phyloP scores from a whole-genome alignment of 202 grass and related monocot species.

The Setaria italica region DNA sequence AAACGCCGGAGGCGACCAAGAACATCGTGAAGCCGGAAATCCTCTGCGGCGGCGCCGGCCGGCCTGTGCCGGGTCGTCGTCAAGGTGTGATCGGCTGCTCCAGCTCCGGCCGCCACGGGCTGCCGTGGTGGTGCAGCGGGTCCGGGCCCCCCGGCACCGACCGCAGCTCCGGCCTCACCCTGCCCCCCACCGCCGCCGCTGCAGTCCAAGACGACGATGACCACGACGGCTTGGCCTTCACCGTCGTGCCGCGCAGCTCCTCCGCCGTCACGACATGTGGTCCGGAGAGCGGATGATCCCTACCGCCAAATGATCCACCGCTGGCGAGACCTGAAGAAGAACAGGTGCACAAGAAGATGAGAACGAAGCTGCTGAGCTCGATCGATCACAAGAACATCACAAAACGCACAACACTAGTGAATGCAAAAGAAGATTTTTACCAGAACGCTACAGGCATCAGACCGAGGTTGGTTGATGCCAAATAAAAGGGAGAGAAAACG shows the following conservation, averaged over 20 bases:
- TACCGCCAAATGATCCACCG: not conserved
- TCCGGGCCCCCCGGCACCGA: constrained; percentile 53
- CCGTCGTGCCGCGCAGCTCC: not conserved
- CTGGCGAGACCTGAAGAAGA: not conserved
- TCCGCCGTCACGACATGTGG: no score
- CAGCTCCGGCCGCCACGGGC: constrained; percentile 46
- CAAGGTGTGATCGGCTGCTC: constrained; percentile 10
- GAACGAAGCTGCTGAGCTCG: no score
- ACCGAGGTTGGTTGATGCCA: not conserved
- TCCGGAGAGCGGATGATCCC: not conserved
- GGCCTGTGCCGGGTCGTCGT: not conserved
- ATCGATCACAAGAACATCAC: no score
- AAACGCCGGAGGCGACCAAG: no score
- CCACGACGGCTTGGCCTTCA: not conserved
- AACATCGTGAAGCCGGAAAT: not conserved
- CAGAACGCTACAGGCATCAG: not conserved
- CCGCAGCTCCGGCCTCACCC: constrained; percentile 26
- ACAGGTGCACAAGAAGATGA: not conserved
- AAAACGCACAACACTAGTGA: no score
- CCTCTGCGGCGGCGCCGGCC: not conserved
- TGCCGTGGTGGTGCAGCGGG: constrained; percentile 59
- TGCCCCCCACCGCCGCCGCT: not conserved
- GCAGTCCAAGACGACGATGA: not conserved
- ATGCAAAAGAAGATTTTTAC: not conserved
- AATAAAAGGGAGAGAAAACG: not conserved